Percentiles rank a stretch among this genome's conserved stretches.
These are phyloP conservation scores for Rubroshorea leprosula DNA, from an alignment of 345 rosid genomes.

Conservation along the genomic window DNA sequence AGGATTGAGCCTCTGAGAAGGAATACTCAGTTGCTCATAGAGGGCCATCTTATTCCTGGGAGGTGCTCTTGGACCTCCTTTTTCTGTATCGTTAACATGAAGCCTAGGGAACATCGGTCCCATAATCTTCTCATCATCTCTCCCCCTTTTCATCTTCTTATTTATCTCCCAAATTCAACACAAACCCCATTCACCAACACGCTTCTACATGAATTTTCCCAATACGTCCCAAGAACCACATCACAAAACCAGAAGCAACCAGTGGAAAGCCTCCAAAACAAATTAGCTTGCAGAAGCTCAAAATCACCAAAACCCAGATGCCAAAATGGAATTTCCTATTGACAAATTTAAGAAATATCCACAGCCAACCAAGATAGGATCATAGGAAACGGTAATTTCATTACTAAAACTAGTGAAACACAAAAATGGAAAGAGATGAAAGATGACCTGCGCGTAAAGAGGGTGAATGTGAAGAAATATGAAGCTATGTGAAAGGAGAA, in stretches of 20 bases:
- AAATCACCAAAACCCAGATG: constrained; percentile 10
- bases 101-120: constrained; percentile 92
- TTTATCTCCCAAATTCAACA: background rate
- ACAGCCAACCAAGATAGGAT: background rate
- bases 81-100: constrained; percentile 84
- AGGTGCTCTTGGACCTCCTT: constrained; percentile 96
- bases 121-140: constrained; percentile 57
- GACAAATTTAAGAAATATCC: background rate
- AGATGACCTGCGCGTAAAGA: too few relatives aligned
- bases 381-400: too few relatives aligned
- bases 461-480: too few relatives aligned
- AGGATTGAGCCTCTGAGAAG: constrained; percentile 66
- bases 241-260: constrained; percentile 5
- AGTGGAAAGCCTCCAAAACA: constrained; percentile 4
- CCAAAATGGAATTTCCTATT: constrained; percentile 1
- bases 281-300: constrained; percentile 6
- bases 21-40: constrained; percentile 83
- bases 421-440: too few relatives aligned
- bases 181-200: too few relatives aligned
- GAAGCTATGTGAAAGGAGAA: too few relatives aligned
- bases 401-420: too few relatives aligned
- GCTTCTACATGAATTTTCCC: constrained; percentile 11
- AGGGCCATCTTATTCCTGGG: constrained; percentile 99
- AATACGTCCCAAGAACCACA: constrained; percentile 6
- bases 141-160: constrained; percentile 62